These are phyloP conservation scores for Daldinia sp. DNA, from an alignment of 2,329 filamentous ascomycete species.

Conservation along the genomic window DNA sequence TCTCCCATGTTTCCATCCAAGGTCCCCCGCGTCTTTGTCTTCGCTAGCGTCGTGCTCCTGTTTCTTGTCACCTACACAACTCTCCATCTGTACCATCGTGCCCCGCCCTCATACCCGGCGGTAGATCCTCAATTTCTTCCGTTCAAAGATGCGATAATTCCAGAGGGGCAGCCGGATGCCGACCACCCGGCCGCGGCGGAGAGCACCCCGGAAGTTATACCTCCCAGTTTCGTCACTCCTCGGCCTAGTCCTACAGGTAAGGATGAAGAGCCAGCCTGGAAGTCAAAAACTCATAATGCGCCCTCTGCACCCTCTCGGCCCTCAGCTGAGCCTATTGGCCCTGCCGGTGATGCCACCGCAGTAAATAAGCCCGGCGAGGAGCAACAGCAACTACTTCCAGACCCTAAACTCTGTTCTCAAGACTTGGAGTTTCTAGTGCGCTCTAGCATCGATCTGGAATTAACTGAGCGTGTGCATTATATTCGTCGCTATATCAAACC, in stretches of 20 bases:
- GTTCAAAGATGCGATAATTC: conserved; percentile 12
- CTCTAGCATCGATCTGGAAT: conserved; percentile 40
- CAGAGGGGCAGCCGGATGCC: conserved; percentile 1
- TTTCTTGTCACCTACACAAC: conserved; percentile 42
- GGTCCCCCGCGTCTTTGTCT: conserved; percentile 40
- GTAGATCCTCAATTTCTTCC: conserved; percentile 20
- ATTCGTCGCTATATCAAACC: conserved; percentile 56
- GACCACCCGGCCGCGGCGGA: conserved; percentile 3
- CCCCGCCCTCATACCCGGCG: conserved; percentile 26
- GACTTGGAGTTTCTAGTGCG: conserved; percentile 44
- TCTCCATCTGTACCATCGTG: conserved; percentile 39
- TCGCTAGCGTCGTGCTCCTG: conserved; percentile 37
- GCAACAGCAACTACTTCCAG: conserved; percentile 14
- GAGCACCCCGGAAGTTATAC: not conserved
- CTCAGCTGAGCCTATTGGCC: not conserved
- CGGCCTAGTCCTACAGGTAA: not conserved
- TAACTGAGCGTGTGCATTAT: conserved; percentile 55
- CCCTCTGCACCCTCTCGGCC: not conserved
- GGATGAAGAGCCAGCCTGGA: conserved; percentile 1
- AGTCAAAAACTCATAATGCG: not conserved
- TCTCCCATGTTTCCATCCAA: conserved; percentile 40
- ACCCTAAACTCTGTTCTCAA: conserved; percentile 35
- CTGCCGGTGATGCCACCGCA: not conserved
- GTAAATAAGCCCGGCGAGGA: conserved; percentile 7
- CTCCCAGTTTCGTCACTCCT: not conserved